Base-by-base conservation (phyloP, 1,284 basidiomycete species). In the Quambalaria eucalypti region DNA sequence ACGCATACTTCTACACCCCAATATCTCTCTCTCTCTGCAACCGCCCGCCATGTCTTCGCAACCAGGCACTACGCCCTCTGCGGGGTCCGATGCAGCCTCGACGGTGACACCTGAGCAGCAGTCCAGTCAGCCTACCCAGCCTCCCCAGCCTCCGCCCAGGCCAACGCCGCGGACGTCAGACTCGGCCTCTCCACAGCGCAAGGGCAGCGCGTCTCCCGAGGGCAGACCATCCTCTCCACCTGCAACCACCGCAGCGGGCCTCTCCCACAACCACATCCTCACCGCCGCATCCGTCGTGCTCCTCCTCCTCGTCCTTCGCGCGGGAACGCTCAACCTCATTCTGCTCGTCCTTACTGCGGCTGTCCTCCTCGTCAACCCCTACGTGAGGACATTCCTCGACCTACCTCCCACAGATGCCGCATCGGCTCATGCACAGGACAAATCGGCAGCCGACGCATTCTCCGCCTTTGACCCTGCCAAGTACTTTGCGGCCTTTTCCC, bases 341-440 rank as follows among this genome's bases (percentile, higher is more conserved):
- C 46, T 54, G 8, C 51, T 54, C 44, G n/a, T 48, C 12, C 12
- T 39, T 4, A 50, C 46, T 16, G 54, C 52, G 9, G 44, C 26
- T 26, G 55, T 69, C 7, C 56, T 70, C 28, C 49, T 69, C 21
- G 64, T 66, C 55, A 68, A 68, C 30, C 66, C 68, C 2, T 70
- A 67, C 65, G 56, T 70, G 12, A 61, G 68, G n/a, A 65, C 62
- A 8, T 52, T 70, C n/a, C 62, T 70, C 44, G 66, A 67, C 50
- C 59, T 70, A 3, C 51, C 28, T 14, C 54, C 55, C 44, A 40
- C 50, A 2, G 52, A 59, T 31, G 56, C 54, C 12, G 56, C 30
- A 28, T 40, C n/a, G 12, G 48, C 25, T 8, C 19, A 26, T 21
- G 26, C 3, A 2, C 3, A 49, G 48, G 28, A 19, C 4, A 21